Evolutionary conservation across 345 rosid species (phyloP).

Genomic region (Lumnitzera littorea): DNA sequence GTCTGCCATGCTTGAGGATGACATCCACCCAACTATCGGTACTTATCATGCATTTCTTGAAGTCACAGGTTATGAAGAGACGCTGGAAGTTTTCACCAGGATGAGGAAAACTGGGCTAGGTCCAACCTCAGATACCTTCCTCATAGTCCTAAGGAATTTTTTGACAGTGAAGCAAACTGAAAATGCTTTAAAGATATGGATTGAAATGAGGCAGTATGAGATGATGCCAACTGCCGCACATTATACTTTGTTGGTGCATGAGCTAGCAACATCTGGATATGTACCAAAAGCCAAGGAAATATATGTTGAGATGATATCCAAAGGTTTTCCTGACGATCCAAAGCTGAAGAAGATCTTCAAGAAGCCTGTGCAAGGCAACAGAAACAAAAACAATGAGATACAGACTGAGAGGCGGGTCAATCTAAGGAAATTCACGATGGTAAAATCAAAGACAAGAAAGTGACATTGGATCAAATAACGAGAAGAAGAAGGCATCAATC

Average conservation of each 20-base stretch:
- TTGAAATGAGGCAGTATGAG: conserved; percentile 56
- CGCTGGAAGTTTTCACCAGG: conserved; percentile 38
- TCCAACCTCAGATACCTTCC: conserved; percentile 55
- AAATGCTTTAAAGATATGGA: conserved; percentile 64
- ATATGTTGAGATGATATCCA: conserved; percentile 58
- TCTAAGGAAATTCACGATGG: conserved; percentile 14
- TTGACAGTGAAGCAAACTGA: conserved; percentile 55
- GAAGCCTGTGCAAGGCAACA: conserved; percentile 18
- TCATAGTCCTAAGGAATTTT: conserved; percentile 43
- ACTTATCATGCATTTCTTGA: conserved; percentile 76
- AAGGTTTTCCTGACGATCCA: conserved; percentile 65
- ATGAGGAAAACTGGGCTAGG: conserved; percentile 59
- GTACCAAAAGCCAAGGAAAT: conserved; percentile 44
- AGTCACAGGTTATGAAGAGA: conserved; percentile 37
- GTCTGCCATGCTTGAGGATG: conserved; percentile 48
- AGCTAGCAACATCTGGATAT: conserved; percentile 54
- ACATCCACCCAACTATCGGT: conserved; percentile 44
- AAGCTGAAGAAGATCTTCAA: conserved; percentile 56
- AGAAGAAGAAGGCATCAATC: conserved; percentile 5
- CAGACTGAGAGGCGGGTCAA: conserved; percentile 11
- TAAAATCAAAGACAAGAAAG: conserved; percentile 6
- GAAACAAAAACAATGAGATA: conserved; percentile 11
- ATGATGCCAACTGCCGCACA: conserved; percentile 32
- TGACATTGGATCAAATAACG: conserved; percentile 7
- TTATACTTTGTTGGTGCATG: conserved; percentile 43